Base-by-base conservation (phyloP, 495 filamentous ascomycete genomes). In the Penicillium ochrochloron region DNA sequence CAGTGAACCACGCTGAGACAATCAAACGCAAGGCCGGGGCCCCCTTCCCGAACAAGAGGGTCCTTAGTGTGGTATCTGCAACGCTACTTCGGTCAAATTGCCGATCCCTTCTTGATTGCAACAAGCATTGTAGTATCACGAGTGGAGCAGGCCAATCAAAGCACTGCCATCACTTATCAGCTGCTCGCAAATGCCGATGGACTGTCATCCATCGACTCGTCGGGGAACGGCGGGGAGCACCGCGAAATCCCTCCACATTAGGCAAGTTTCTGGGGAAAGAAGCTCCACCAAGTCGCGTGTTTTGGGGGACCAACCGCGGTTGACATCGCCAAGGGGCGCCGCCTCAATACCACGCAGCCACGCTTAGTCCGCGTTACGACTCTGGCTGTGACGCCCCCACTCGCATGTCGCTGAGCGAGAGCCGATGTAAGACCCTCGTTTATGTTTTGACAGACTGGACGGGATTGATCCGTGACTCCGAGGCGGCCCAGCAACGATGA, bases 101-200 rank as follows among this genome's bases (percentile, higher is more conserved):
- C 57, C 46, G 39, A 66, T 61, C 65, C 65, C 65, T 64, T 27
- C 52, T 12, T 5, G 19, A 64, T 61, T 67, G 57, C 65, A 52
- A 31, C 27, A 17, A 25, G 15, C 2, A 44, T 61, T 57, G 61
- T 54, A 12, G 21, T 23, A 67, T 64, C 52, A 57, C 21, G 29
- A 37, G 61, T 59, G 65, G 58, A 59, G 52, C 33, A 37, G 12
- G 33, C 56, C 56, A 56, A 59, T 54, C 59, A 59, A 14, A 31
- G 14, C 5, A 41, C 17, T 12, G 7, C 8, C 34, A 48, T 35
- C 44, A 29, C 35, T 14, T 34, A 56, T 39, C 31, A 35, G 37
- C 50, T 50, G 39, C 39, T 48, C 25, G 25, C n/a, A 41, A 33
- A 46, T 65, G 51, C 50, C 57, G 19, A 19, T 35, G 25, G 23